phyloP scores from a whole-genome alignment of 805 yeast species.

The Pichia exigua region DNA sequence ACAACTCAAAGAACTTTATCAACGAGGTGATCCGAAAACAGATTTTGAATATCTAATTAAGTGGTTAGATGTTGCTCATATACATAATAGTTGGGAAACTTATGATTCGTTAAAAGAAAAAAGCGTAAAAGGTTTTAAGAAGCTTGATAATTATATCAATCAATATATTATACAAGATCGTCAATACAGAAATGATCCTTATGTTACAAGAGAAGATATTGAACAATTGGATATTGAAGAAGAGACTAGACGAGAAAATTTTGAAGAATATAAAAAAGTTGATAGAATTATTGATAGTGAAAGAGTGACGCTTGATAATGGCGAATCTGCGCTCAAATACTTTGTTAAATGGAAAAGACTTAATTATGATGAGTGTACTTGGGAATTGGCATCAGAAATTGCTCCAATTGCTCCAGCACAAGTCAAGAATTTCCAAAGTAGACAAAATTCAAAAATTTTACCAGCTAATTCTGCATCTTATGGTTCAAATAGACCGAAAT shows the following conservation, averaged over 20 bases:
- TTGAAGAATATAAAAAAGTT: slow-evolving; percentile 73
- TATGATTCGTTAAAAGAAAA: slow-evolving; percentile 41
- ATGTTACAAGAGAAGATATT: slow-evolving; percentile 81
- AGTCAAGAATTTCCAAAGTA: slow-evolving; percentile 73
- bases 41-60: slow-evolving; percentile 61
- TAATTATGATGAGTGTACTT: slow-evolving; percentile 91
- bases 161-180: slow-evolving; percentile 66
- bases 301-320: slow-evolving; percentile 55
- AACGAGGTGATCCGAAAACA: slow-evolving; percentile 41
- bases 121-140: slow-evolving; percentile 65
- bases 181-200: slow-evolving; percentile 70
- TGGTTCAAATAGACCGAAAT: slow-evolving; percentile 69
- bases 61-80: slow-evolving; percentile 83
- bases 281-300: slow-evolving; percentile 87
- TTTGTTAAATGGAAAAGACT: slow-evolving; percentile 90
- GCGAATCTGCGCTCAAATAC: slow-evolving; percentile 64
- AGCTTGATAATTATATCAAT: slow-evolving; percentile 83
- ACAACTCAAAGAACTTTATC: slow-evolving; percentile 17
- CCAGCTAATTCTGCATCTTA: slow-evolving; percentile 78
- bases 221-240: slow-evolving; percentile 90
- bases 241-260: slow-evolving; percentile 77
- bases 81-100: slow-evolving; percentile 92
- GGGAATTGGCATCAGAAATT: slow-evolving; percentile 90
- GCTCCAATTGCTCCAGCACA: slow-evolving; percentile 78
- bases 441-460: slow-evolving; percentile 74